phyloP scores from a whole-genome alignment of 331 rosid species.

The Quercus phellos region DNA sequence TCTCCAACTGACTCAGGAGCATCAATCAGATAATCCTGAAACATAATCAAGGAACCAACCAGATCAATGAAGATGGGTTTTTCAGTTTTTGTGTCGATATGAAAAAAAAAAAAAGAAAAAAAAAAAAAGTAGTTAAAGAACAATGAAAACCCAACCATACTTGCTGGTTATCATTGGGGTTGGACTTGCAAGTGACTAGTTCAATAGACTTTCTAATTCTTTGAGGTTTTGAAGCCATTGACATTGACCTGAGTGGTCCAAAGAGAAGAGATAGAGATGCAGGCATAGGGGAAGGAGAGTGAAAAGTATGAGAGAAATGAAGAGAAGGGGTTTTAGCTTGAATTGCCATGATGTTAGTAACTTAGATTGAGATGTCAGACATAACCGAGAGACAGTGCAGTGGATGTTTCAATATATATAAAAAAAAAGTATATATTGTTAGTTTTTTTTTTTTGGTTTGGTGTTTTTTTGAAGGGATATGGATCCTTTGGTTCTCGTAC shows the following conservation, averaged over 20 bases:
- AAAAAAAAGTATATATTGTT: not conserved
- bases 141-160: constrained; percentile 21
- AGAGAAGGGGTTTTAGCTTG: constrained; percentile 12
- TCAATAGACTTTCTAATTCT: constrained; percentile 30
- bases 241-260: constrained; percentile 11
- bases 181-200: constrained; percentile 41
- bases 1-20: constrained; percentile 81
- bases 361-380: not conserved
- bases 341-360: constrained; percentile 21
- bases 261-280: constrained; percentile 23
- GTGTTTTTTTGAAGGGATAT: constrained; percentile 15
- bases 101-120: not conserved
- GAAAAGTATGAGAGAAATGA: constrained; percentile 25
- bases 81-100: not conserved
- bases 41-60: not conserved
- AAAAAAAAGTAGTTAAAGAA: not conserved
- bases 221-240: constrained; percentile 17
- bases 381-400: not conserved
- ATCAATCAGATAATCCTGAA: constrained; percentile 69
- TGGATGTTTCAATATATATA: not conserved
- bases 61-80: too few relatives aligned
- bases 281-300: constrained; percentile 25
- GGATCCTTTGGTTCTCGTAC: constrained; percentile 24
- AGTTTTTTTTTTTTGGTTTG: not conserved
- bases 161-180: constrained; percentile 25